phyloP scores from a whole-genome alignment of 805 yeast genomes.

The Wickerhamomyces mucosus region DNA sequence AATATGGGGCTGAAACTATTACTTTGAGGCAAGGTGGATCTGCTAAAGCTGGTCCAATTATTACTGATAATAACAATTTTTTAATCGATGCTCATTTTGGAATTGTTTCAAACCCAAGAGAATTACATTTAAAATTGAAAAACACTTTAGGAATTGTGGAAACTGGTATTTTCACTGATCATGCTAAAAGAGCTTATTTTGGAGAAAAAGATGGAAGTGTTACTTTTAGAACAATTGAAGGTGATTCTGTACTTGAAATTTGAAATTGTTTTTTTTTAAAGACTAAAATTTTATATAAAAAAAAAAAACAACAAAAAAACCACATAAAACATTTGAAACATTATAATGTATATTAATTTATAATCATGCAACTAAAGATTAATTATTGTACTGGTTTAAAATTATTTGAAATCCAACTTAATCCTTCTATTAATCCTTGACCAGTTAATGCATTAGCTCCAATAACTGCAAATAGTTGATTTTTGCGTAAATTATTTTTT shows the following conservation, averaged over 20 bases:
- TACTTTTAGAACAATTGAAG: slow-evolving; percentile 22
- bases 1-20: slow-evolving; percentile 56
- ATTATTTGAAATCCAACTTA: slow-evolving; percentile 76
- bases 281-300: no score
- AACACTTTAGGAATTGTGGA: slow-evolving; percentile 88
- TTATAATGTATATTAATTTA: no score
- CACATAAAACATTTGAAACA: background rate
- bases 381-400: slow-evolving; percentile 21
- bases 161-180: slow-evolving; percentile 75
- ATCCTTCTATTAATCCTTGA: slow-evolving; percentile 80
- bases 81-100: slow-evolving; percentile 93
- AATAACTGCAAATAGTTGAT: slow-evolving; percentile 83
- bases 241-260: slow-evolving; percentile 11
- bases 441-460: slow-evolving; percentile 89
- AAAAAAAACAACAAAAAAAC: no score
- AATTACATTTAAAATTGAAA: slow-evolving; percentile 60
- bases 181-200: slow-evolving; percentile 74
- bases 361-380: background rate
- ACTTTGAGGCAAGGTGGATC: slow-evolving; percentile 74
- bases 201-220: slow-evolving; percentile 76
- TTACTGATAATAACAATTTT: slow-evolving; percentile 93
- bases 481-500: slow-evolving; percentile 42
- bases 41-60: slow-evolving; percentile 94
- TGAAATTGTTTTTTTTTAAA: no score
- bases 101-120: slow-evolving; percentile 40